These are phyloP conservation scores for Podospora pseudoanserina DNA, from an alignment of 495 filamentous ascomycete species.

Conservation along the genomic window DNA sequence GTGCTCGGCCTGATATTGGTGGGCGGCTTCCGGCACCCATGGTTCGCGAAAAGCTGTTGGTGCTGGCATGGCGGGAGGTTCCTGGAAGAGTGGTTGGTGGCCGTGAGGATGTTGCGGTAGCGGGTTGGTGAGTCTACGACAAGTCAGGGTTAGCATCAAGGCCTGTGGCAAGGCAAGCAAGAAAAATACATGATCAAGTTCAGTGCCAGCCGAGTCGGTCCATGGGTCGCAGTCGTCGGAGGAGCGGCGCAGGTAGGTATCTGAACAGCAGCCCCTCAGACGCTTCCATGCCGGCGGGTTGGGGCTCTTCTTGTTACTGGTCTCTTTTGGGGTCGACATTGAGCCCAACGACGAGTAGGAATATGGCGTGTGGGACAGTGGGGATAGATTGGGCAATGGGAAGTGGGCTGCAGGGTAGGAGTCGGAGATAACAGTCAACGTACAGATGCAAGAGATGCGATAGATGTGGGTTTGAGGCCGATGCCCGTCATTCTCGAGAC, in stretches of 20 bases:
- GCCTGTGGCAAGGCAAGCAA: not conserved
- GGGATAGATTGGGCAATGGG: not conserved
- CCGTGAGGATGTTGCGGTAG: slow-evolving; percentile 12
- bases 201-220: not conserved
- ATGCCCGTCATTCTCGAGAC: not conserved
- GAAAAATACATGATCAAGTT: slow-evolving; percentile 5
- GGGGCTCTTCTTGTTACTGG: not conserved
- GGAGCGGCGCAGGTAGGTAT: not conserved
- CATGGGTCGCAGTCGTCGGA: not conserved
- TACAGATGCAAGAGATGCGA: slow-evolving; percentile 21
- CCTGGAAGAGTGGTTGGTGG: slow-evolving; percentile 17
- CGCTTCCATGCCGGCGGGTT: slow-evolving; percentile 1
- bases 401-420: not conserved
- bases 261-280: slow-evolving; percentile 7
- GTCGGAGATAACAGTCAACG: slow-evolving; percentile 2
- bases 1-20: slow-evolving; percentile 43
- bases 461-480: slow-evolving; percentile 25
- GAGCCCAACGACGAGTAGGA: not conserved
- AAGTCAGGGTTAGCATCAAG: not conserved
- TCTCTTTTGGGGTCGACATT: not conserved
- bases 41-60: slow-evolving; percentile 51
- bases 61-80: slow-evolving; percentile 34
- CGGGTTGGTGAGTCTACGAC: slow-evolving; percentile 11
- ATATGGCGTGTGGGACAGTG: not conserved
- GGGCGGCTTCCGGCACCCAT: slow-evolving; percentile 53